These are phyloP conservation scores for Fomitopsis pinicola DNA, from an alignment of 1,284 basidiomycete genomes.

Conservation along the genomic window DNA sequence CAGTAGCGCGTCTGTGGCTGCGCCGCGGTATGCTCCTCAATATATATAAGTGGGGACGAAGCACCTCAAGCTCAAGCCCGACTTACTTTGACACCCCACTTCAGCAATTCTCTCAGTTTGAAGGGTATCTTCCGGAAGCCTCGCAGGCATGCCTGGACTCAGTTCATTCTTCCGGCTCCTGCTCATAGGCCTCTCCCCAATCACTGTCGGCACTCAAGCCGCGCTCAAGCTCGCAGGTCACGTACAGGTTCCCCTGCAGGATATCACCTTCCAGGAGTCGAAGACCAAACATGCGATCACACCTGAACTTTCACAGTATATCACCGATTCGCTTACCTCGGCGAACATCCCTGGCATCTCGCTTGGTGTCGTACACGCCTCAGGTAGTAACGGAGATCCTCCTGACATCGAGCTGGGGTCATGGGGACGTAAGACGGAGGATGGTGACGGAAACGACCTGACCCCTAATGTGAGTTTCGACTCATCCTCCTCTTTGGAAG, in stretches of 20 bases:
- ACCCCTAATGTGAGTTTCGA: conserved; percentile 22
- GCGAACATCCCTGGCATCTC: conserved; percentile 22
- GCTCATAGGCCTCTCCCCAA: no score
- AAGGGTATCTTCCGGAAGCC: no score
- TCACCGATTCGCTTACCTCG: conserved; percentile 13
- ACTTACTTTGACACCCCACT: no score
- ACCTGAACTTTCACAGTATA: conserved; percentile 14
- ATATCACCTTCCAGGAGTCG: background rate
- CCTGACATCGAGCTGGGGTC: conserved; percentile 18
- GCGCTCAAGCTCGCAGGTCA: background rate
- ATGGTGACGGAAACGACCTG: conserved; percentile 22
- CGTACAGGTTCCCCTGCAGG: background rate
- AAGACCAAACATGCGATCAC: conserved; percentile 12
- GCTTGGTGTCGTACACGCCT: conserved; percentile 19
- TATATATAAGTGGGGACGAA: no score
- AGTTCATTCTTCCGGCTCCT: no score
- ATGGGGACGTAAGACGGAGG: conserved; percentile 27
- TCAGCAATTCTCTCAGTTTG: no score
- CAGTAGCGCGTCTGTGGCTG: no score
- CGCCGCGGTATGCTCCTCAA: no score
- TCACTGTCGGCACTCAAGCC: background rate
- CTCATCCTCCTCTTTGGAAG: background rate
- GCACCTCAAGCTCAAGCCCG: no score
- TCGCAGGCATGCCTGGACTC: no score
- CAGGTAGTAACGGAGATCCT: background rate